A percentile compares a stretch with the other conserved stretches of the same genome.
These are phyloP conservation scores for Pseudonitzschia multistriata DNA, from an alignment of 108 stramenopile species.

Conservation along the genomic window DNA sequence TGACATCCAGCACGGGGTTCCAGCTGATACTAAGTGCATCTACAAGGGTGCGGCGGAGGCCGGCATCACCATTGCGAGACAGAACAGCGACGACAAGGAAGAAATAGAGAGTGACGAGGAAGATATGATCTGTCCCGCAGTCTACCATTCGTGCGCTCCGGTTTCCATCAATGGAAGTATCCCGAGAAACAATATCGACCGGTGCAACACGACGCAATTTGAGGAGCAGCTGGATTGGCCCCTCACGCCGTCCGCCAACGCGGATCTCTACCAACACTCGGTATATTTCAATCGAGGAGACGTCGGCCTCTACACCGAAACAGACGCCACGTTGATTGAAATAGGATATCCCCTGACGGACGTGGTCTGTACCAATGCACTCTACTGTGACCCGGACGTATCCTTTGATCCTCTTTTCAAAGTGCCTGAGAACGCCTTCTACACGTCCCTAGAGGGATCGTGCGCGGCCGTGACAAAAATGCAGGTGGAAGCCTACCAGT, in stretches of 20 bases:
- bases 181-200: background rate
- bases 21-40: background rate
- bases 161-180: slow-evolving; percentile 13
- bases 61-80: background rate
- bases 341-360: background rate
- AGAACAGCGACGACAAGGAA: no score
- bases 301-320: slow-evolving; percentile 6
- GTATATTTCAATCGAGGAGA: slow-evolving; percentile 9
- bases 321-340: background rate
- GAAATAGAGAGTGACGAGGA: background rate
- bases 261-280: slow-evolving; percentile 5
- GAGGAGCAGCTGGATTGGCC: slow-evolving; percentile 15
- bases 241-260: background rate
- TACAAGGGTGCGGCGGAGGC: slow-evolving; percentile 11
- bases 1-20: slow-evolving; percentile 5
- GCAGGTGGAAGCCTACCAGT: slow-evolving; percentile 12
- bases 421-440: slow-evolving; percentile 1
- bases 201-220: slow-evolving; percentile 13
- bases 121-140: background rate
- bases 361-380: background rate
- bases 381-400: slow-evolving; percentile 1
- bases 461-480: slow-evolving; percentile 5
- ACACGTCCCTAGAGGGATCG: slow-evolving; percentile 3
- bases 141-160: slow-evolving; percentile 20
- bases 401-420: background rate